These are phyloP conservation scores for Didymella sp. DNA, from an alignment of 2,329 filamentous ascomycete genomes.

Conservation along the genomic window DNA sequence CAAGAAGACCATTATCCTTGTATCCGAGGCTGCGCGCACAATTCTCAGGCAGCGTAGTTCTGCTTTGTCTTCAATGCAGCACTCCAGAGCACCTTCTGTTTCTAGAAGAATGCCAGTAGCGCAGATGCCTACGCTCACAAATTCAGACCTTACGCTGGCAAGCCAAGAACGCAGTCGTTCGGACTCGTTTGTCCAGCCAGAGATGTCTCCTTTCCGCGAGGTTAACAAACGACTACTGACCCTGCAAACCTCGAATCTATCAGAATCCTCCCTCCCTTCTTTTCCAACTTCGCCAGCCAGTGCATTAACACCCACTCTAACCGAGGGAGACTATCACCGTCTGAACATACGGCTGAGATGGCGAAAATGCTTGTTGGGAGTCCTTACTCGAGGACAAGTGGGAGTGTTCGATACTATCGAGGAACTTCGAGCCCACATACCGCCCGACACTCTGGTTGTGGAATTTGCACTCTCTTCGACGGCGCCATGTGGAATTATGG, in stretches of 20 bases:
- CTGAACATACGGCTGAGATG: not conserved
- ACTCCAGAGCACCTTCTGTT: not conserved
- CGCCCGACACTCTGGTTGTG: not conserved
- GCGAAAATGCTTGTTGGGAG: not conserved
- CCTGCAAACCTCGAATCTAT: not conserved
- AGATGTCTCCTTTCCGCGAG: not conserved
- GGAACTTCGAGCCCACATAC: not conserved
- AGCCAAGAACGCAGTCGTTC: not conserved
- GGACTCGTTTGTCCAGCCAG: not conserved
- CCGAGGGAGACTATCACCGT: not conserved
- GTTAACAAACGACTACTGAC: not conserved
- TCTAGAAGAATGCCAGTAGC: not conserved
- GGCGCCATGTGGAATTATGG: conserved; percentile 1
- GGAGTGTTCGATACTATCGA: not conserved
- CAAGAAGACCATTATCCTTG: not conserved
- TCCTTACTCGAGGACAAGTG: not conserved
- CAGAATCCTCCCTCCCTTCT: not conserved
- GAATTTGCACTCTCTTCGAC: conserved; percentile 1
- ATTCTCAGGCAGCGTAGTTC: not conserved
- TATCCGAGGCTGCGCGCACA: not conserved
- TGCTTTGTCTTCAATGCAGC: not conserved
- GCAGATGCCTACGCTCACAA: not conserved
- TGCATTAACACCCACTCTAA: not conserved
- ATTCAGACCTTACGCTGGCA: not conserved
- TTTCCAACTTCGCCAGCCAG: not conserved